Evolutionary conservation across 2,329 filamentous ascomycete genomes (phyloP), one percentile per base, ranked within the genome.

Genomic region (Aureobasidium sp.): DNA sequence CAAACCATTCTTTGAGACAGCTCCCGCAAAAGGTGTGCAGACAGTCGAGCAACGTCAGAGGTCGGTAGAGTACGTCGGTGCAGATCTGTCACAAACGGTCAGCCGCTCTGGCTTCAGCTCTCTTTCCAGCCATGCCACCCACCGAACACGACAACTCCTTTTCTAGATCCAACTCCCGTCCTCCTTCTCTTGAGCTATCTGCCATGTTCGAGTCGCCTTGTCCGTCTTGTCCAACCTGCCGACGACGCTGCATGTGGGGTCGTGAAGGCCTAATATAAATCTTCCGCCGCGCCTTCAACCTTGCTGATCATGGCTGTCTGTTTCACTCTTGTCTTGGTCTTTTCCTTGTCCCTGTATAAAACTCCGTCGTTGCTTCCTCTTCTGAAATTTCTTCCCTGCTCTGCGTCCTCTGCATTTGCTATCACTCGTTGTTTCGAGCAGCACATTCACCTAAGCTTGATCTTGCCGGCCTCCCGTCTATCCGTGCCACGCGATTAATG

Each of bases 1-100:
- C 74, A 67, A 97, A 98, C 93, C 93, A 98, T 74, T 95, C 89
- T 69, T 95, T 95, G 55, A 97, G 70, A 66, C 93, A 98, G 34
- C 88, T 86, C 59, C 90, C 93, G 74, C 93, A 98, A 70, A 94
- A 98, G 40, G 91, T 96, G 55, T 68, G 66, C 24, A 70, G 60
- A 56, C 68, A 68, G 59, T 70, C 66, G 58, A 69, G 67, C 38
- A 69, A 61, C 17, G 68, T 69, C 41, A 70, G 59, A 22, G 68
- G 68, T 57, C 69, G 68, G 59, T 66, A 67, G 40, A 70, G 63
- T 55, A 70, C 80, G 70, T 97, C 93, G 62, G 91, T 95, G 76
- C 93, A 98, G 64, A 98, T 98, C 90, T 96, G 48, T 50, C 16
- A 41, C 16, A 12, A 27, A 19, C 48, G 37, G 48, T 51, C 30